phyloP scores from a whole-genome alignment of 2,329 filamentous ascomycete genomes.

The Neoscytalidium dimidiatum region DNA sequence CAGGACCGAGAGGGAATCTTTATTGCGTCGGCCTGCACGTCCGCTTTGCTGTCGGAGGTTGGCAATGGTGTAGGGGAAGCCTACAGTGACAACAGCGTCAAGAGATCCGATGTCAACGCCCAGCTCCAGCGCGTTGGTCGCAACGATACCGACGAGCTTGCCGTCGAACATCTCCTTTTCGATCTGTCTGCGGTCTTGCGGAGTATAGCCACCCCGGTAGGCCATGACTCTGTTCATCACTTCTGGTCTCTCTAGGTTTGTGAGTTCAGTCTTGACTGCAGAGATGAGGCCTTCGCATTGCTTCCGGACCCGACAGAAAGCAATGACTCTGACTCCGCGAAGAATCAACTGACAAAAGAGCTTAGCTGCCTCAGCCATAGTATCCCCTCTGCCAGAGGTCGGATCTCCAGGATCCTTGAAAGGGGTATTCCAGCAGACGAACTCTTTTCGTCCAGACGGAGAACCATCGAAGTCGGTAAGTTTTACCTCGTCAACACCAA shows the following conservation, averaged over 20 bases:
- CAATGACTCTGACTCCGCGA: constrained; percentile 86
- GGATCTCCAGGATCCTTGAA: constrained; percentile 88
- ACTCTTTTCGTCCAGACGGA: constrained; percentile 89
- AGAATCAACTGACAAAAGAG: constrained; percentile 89
- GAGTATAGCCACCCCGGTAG: constrained; percentile 92
- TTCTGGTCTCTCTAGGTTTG: constrained; percentile 70
- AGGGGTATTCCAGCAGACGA: constrained; percentile 96
- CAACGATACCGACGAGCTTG: constrained; percentile 87
- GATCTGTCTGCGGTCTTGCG: constrained; percentile 83
- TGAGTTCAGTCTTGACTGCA: constrained; percentile 77
- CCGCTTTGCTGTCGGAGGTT: constrained; percentile 95
- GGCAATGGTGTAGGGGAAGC: constrained; percentile 93
- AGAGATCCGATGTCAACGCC: constrained; percentile 94
- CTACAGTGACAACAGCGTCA: constrained; percentile 90
- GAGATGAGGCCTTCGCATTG: constrained; percentile 83
- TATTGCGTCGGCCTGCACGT: constrained; percentile 86
- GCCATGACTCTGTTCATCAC: constrained; percentile 84
- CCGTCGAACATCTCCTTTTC: constrained; percentile 98
- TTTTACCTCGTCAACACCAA: constrained; percentile 78
- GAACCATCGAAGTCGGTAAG: constrained; percentile 91
- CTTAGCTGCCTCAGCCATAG: constrained; percentile 81
- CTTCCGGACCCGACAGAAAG: constrained; percentile 85
- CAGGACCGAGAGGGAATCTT: constrained; percentile 86
- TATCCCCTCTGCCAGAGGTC: constrained; percentile 80
- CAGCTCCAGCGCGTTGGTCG: constrained; percentile 88